Conservation (phyloP, 345 rosid genomes). For the Melaleuca quinquenervia region DNA sequence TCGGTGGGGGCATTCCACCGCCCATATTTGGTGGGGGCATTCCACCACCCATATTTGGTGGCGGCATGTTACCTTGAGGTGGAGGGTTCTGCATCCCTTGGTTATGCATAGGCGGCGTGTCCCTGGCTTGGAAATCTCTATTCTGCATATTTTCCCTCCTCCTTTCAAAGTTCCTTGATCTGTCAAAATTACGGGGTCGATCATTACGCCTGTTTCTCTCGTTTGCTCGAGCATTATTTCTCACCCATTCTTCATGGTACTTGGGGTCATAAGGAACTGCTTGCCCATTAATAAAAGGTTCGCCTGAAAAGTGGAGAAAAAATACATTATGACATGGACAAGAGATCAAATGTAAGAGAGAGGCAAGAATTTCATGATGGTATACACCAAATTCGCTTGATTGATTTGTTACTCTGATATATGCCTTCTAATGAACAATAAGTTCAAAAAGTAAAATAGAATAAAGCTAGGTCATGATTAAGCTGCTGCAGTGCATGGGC, state of each 20-base stretch:
- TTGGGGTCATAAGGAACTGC: slow-evolving; percentile 96
- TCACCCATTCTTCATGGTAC: slow-evolving; percentile 96
- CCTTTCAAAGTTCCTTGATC: slow-evolving; percentile 83
- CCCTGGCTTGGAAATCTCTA: neutral
- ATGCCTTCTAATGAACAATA: neutral
- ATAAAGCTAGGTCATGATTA: neutral
- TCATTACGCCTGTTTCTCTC: slow-evolving; percentile 87
- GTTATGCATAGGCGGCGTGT: neutral
- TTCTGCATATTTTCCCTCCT: slow-evolving; percentile 59
- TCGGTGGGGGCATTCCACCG: neutral
- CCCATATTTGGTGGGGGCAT: neutral
- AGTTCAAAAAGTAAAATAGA: neutral
- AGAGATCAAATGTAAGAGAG: neutral
- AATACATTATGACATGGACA: neutral
- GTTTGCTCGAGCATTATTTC: slow-evolving; percentile 80
- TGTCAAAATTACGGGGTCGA: slow-evolving; percentile 60
- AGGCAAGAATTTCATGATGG: neutral
- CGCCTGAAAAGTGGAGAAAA: slow-evolving; percentile 35
- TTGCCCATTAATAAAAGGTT: slow-evolving; percentile 87
- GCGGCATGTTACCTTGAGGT: neutral
- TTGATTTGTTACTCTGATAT: neutral
- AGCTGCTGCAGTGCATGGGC: neutral
- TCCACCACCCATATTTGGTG: neutral
- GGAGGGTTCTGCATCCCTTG: slow-evolving; percentile 2
- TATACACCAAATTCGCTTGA: neutral